Conservation (phyloP, 768 basidiomycete genomes). For the Scleroderma citrinum region DNA sequence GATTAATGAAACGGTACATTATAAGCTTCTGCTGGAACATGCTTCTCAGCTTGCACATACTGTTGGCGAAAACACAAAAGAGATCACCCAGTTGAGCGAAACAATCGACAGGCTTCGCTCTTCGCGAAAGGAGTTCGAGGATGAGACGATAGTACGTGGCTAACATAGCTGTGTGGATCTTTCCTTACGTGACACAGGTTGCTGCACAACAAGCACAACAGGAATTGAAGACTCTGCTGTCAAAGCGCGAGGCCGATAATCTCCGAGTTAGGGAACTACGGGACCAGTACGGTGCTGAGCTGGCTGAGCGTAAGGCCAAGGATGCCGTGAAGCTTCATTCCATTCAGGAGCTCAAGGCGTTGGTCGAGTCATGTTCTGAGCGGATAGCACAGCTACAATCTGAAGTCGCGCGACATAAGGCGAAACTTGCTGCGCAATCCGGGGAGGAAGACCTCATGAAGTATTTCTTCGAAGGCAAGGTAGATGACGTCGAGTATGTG, state of each 20-base stretch:
- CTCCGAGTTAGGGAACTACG: constrained; percentile 65
- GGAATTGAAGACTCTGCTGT: constrained; percentile 55
- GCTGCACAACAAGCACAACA: constrained; percentile 47
- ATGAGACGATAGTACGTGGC: constrained; percentile 37
- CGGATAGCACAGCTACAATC: constrained; percentile 66
- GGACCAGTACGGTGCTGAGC: constrained; percentile 59
- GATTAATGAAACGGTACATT: constrained; percentile 44
- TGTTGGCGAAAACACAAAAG: constrained; percentile 33
- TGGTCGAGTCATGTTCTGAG: constrained; percentile 66
- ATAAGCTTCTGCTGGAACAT: constrained; percentile 52
- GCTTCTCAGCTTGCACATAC: constrained; percentile 42
- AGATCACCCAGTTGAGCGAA: constrained; percentile 37
- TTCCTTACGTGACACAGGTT: constrained; percentile 24
- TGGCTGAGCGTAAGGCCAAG: constrained; percentile 62
- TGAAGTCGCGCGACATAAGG: constrained; percentile 68
- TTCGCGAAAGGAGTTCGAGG: constrained; percentile 43
- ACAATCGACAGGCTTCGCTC: constrained; percentile 36
- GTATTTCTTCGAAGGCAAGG: constrained; percentile 57
- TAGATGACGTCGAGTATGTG: constrained; percentile 47
- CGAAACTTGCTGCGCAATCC: constrained; percentile 67
- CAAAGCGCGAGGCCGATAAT: constrained; percentile 63
- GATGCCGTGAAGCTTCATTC: constrained; percentile 55
- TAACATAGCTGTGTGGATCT: constrained; percentile 6
- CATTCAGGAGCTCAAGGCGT: constrained; percentile 55
- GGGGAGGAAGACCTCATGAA: constrained; percentile 67